Base-by-base conservation (phyloP, 805 yeast genomes). In the Schwanniomyces polymorphus region DNA sequence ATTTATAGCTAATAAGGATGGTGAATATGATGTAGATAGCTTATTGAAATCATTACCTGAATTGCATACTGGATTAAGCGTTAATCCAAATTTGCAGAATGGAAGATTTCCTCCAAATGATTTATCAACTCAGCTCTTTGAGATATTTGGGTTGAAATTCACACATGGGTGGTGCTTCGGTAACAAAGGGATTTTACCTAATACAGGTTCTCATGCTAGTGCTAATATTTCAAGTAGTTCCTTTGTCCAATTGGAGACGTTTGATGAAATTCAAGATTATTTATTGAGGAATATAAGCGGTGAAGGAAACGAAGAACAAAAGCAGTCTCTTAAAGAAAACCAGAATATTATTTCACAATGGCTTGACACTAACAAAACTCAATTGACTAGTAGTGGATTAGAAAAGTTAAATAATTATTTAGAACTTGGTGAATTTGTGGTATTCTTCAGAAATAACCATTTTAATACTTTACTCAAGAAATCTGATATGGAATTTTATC, bases 401-500 rank as follows among this genome's bases (percentile, higher is more conserved):
- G 46, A 60, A 0, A 68, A 68, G 44, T 61, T 88, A 51, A 68
- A 70, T 49, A 61, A 66, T 5, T 57, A 73, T 4, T 61, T 88
- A 25, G 59, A 64, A 1, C 74, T 76, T 12, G 83, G 83, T 38
- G 77, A 84, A 5, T 74, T 84, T 46, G 80, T 84, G 1, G 82
- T 92, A 0, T 79, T 92, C 51, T 94, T 91, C 70, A 77, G 97
- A 59, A 92, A 94, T 65, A 91, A 94, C 63, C 97, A 91, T 63
- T 92, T 88, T 65, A 79, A 80, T 52, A 89, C 97, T 0, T 61
- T 91, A 9, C 78, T 74, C 55, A 84, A 84, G 58, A 62, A 63
- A 21, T 73, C 72, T 26, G 74, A 75, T 46, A 55, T 59, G 38
- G 75, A 65, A 37, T 69, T 92, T 27, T 90, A 80, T 59, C 65